Evolutionary conservation across 106 monocot genomes (phyloP).

Genomic region (Posidonia australis): DNA sequence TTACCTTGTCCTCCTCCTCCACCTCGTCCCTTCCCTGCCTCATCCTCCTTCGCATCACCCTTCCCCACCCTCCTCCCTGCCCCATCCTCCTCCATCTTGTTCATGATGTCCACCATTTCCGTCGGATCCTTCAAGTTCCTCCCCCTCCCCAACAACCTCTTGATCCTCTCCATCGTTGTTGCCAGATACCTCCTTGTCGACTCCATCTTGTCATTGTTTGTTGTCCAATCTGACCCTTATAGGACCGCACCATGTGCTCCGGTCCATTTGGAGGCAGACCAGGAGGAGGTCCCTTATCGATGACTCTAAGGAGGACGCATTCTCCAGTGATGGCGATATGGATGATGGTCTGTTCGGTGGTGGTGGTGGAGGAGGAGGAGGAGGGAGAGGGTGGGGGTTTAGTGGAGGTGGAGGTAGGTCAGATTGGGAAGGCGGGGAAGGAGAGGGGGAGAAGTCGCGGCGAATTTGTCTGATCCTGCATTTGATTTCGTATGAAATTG

Average conservation of each 20-base stretch:
- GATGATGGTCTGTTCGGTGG: slow-evolving; percentile 23
- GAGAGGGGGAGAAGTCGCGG: slow-evolving; percentile 1
- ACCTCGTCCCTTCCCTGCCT: too few species aligned
- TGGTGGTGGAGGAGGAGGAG: slow-evolving; percentile 8
- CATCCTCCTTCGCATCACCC: too few species aligned
- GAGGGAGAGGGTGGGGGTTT: too few species aligned
- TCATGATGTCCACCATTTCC: slow-evolving; percentile 12
- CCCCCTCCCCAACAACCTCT: slow-evolving; percentile 11
- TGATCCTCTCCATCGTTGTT: slow-evolving; percentile 22
- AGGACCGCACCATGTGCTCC: slow-evolving; percentile 31
- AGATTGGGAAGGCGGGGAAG: too few species aligned
- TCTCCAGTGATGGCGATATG: slow-evolving; percentile 16
- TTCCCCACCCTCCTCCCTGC: slow-evolving; percentile 3
- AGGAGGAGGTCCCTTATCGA: slow-evolving; percentile 12
- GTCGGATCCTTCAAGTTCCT: slow-evolving; percentile 8
- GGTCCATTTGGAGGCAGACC: slow-evolving; percentile 24
- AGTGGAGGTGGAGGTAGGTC: too few species aligned
- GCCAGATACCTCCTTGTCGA: too few species aligned
- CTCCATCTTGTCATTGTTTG: slow-evolving; percentile 13
- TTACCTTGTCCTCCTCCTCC: too few species aligned
- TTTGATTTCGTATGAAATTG: too few species aligned
- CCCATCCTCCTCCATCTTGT: slow-evolving; percentile 3
- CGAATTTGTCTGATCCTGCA: slow-evolving; percentile 38
- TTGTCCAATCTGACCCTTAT: slow-evolving; percentile 26
- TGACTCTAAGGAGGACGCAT: slow-evolving; percentile 12